Base-by-base conservation (phyloP, 2,329 filamentous ascomycete genomes). In the Xylariales sp. region DNA sequence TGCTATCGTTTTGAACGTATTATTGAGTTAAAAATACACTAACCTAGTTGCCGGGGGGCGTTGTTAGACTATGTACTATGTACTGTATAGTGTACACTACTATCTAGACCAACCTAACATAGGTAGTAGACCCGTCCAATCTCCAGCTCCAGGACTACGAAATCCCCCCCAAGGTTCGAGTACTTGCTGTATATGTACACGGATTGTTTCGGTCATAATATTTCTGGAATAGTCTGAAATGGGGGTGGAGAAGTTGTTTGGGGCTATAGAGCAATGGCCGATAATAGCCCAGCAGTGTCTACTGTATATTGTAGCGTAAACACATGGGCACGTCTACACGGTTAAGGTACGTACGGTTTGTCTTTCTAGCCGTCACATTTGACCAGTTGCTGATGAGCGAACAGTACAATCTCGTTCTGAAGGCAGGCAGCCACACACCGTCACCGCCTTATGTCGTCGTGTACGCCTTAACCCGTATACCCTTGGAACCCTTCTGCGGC, bases 401-500 rank as follows among this genome's bases (percentile, higher is more conserved):
- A 12, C 1, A 50, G 18, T 43, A 23, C 10, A 30, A 12, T 9
- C 5, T 50, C 3, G 1, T 3, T 12, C 32, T 30, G 3, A 2
- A 18, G 16, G 12, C 36, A 39, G 36, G 9, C 36, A 10, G 8
- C 5, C 36, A 36, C 7, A 30, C 30, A 34, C 5, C 3, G 28
- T 5, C 30, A 34, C 5, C 3, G 28, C 9, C 36, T 46, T 23
- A 64, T 46, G 50, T 41, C 23, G 53, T 65, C 23, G 53, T 65
- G 43, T 62, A 49, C 10, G 32, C 64, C 16, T 45, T 66, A 18
- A 66, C 45, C 46, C 9, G 53, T 18, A 62, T 62, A n/a, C 65
- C 60, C 34, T 63, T 67, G 12, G 64, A 57, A 7, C 64, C 64
- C 43, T 62, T 62, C 28, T 56, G 50, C 8, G 65, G 39, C 6